Percentiles rank a stretch among this genome's conserved stretches.
Conservation (phyloP, 2,329 filamentous ascomycete genomes). For the Penicillium corylophilum region DNA sequence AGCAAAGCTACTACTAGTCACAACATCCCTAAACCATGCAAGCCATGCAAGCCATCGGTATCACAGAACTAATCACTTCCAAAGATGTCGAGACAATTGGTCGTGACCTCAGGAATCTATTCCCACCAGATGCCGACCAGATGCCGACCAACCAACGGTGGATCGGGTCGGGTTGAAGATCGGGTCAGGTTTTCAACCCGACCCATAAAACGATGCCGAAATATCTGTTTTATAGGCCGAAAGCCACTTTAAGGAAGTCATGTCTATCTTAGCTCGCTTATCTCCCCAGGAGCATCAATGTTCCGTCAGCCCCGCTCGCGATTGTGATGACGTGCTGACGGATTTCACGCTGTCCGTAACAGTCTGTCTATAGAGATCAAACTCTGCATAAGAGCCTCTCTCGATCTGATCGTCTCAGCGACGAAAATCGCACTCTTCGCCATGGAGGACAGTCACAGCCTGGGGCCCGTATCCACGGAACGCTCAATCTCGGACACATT, state of each 20-base stretch:
- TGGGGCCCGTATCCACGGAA: conserved; percentile 12
- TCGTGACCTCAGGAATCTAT: no score
- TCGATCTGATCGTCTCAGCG: background rate
- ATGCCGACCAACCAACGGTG: no score
- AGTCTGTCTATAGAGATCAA: background rate
- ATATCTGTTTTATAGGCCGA: background rate
- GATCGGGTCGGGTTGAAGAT: background rate
- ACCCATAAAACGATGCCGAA: conserved; percentile 2
- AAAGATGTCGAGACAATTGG: no score
- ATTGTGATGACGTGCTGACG: background rate
- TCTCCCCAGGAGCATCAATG: background rate
- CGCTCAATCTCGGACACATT: conserved; percentile 23
- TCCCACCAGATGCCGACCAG: no score
- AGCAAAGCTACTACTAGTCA: no score
- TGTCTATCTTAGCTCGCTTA: background rate
- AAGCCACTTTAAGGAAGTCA: conserved; percentile 2
- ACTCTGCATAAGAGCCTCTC: background rate
- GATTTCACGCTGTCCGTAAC: background rate
- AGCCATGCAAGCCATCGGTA: no score
- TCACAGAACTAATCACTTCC: no score
- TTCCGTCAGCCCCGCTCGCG: background rate
- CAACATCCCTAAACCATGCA: no score
- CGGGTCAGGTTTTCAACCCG: background rate
- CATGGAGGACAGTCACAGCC: background rate
- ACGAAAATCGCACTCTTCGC: background rate